phyloP scores from a whole-genome alignment of 2,329 filamentous ascomycete species.

The Fusarium irregulare region DNA sequence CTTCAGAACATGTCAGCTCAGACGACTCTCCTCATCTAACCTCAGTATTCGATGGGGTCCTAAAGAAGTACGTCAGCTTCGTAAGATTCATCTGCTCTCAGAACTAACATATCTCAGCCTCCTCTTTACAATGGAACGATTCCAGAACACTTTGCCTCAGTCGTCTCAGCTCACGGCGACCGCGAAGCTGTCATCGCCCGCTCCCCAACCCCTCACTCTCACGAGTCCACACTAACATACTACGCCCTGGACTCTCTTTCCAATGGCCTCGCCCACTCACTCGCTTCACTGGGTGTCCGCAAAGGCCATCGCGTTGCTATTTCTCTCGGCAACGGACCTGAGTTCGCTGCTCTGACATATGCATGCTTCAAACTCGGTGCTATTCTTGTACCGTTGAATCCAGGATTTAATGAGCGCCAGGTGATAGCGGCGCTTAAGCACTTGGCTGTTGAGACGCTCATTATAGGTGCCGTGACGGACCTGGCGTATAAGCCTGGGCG shows the following conservation, averaged over 20 bases:
- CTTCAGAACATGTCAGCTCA: constrained; percentile 17
- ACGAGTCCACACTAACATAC: constrained; percentile 80
- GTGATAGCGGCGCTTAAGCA: constrained; percentile 82
- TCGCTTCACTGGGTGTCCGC: constrained; percentile 75
- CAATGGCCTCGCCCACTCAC: constrained; percentile 77
- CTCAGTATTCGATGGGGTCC: constrained; percentile 48
- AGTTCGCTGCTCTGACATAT: constrained; percentile 88
- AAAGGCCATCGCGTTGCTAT: constrained; percentile 90
- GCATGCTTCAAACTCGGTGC: constrained; percentile 95
- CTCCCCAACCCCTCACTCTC: constrained; percentile 54
- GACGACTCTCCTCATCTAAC: constrained; percentile 35
- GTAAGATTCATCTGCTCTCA: no score
- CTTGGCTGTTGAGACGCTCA: constrained; percentile 76
- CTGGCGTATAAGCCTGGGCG: constrained; percentile 72
- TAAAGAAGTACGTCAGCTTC: constrained; percentile 42
- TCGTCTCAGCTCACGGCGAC: constrained; percentile 74
- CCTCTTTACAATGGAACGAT: constrained; percentile 75
- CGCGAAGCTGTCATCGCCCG: constrained; percentile 67
- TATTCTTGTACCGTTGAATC: constrained; percentile 92
- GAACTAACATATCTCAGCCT: constrained; percentile 61
- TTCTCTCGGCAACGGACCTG: constrained; percentile 84
- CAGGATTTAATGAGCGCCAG: constrained; percentile 84
- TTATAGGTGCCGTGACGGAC: constrained; percentile 90
- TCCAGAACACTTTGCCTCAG: constrained; percentile 75
- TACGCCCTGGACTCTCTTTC: constrained; percentile 78